These are phyloP conservation scores for Didymella segeticola DNA, from an alignment of 2,329 filamentous ascomycete genomes.

Conservation along the genomic window DNA sequence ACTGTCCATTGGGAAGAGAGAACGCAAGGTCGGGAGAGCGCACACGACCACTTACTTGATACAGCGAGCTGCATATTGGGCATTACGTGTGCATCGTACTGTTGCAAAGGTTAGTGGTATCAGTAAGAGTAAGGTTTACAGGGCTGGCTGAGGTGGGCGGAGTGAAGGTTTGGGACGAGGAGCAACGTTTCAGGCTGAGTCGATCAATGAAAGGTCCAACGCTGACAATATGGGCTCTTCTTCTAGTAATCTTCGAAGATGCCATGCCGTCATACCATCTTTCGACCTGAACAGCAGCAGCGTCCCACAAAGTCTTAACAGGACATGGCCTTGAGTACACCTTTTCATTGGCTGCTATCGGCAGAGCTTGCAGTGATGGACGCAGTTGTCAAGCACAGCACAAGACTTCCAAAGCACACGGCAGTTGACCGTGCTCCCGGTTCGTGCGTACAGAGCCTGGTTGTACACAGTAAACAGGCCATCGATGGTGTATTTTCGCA, in stretches of 20 bases:
- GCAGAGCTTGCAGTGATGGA: background rate
- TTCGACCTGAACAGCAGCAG: no score
- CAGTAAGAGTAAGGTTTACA: background rate
- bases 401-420: background rate
- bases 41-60: background rate
- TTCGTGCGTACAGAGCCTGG: background rate
- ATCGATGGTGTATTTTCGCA: background rate
- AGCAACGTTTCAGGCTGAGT: background rate
- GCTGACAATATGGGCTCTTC: no score
- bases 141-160: background rate
- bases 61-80: no score
- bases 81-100: no score
- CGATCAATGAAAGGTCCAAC: no score
- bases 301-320: background rate
- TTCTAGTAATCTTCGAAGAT: no score
- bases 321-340: background rate
- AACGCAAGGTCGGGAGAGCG: no score
- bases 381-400: background rate
- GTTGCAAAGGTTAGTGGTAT: background rate
- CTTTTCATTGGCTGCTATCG: background rate
- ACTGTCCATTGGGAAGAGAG: no score
- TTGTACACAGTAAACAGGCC: background rate
- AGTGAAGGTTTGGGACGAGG: background rate
- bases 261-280: no score
- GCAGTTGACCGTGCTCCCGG: background rate